phyloP scores from a whole-genome alignment of 805 yeast species.

The Isabelozyma pseudorhagii region DNA sequence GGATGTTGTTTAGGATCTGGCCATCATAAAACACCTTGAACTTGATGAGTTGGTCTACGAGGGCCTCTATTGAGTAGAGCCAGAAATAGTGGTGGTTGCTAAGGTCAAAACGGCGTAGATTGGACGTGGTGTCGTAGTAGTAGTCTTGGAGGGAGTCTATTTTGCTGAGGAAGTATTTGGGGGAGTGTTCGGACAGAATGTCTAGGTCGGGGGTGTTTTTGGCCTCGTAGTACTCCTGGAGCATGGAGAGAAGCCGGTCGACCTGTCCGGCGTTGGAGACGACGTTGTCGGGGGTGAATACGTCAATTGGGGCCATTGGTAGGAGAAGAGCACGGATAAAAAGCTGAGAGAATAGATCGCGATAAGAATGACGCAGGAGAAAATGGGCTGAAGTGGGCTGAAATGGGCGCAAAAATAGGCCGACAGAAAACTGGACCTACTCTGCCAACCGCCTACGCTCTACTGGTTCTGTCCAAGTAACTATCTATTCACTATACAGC shows the following conservation, averaged over 20 bases:
- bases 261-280: neutral
- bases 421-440: too few species aligned
- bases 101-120: conserved; percentile 8
- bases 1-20: neutral
- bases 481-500: too few species aligned
- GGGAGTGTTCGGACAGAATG: neutral
- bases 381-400: too few species aligned
- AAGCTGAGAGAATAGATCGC: too few species aligned
- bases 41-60: conserved; percentile 4
- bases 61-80: conserved; percentile 9
- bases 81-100: conserved; percentile 16
- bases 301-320: neutral
- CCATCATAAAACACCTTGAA: conserved; percentile 6
- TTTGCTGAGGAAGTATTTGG: neutral
- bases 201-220: neutral
- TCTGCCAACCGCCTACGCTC: too few species aligned
- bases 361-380: too few species aligned
- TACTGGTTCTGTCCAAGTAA: too few species aligned
- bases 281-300: neutral
- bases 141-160: conserved; percentile 16
- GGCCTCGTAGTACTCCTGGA: neutral
- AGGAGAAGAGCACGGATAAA: neutral
- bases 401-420: too few species aligned
- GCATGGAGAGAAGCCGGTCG: neutral
- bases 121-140: conserved; percentile 9